Evolutionary conservation across 352 stramenopile species (phyloP), one percentile per base, ranked within the genome.

Genomic region (Phytophthora hybrid): DNA sequence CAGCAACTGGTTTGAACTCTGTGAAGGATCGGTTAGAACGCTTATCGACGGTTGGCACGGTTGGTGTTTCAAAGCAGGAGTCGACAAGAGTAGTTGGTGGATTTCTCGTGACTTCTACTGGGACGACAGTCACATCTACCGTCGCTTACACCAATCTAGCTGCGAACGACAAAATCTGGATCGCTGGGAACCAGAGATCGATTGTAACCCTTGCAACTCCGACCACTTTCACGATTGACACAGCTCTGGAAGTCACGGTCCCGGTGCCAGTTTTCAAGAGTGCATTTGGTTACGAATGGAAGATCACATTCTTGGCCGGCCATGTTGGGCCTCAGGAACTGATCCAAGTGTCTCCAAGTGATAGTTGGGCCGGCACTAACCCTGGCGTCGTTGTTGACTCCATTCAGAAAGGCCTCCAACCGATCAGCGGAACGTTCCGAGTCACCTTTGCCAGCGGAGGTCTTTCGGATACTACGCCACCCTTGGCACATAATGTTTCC

Each of bases 331-430:
- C 97, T 18, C 93, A 98, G 63, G 86, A 94, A 4, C 62, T 97
- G 7, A 81, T 99, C 19, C 73, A 91, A 63, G 90, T 94, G 19
- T 83, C 54, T 10, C 76, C 92, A 7, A 96, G 93, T 29, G 92
- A 98, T 54, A 98, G 90, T 13, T 99, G 97, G 97, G 79, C 90
- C 0, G 97, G 97, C 5, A 95, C 92, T n/a, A 99, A 98, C 71
- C 88, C 95, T 2, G 85, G 93, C 1, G 93, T 99, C 53, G 79
- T 88, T 49, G 80, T 97, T 13, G 74, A 88, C 11, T 85, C 84
- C 1, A 69, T 97, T 10, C 85, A 93, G 47, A 83, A 94, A 57
- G 97, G 97, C 9, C 34, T 98, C 9, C 83, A 95, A 52, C 96
- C 97, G 2, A 95, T 99, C 49, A 97, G 90, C 63, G 97, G 97